phyloP scores from a whole-genome alignment of 495 filamentous ascomycete genomes.

The Rostrohypoxylon terebratum region DNA sequence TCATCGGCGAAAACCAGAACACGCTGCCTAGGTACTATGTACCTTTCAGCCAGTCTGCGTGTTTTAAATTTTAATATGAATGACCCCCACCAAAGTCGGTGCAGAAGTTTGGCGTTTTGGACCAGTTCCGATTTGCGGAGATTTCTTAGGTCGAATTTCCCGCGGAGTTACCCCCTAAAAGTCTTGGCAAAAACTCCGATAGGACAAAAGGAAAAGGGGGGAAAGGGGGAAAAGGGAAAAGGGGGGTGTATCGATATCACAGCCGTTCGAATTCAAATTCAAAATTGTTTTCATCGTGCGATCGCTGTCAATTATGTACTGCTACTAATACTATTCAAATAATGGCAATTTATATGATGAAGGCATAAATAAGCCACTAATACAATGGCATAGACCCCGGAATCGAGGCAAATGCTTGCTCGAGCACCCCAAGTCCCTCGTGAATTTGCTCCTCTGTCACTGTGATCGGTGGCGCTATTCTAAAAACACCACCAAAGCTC shows the following conservation, averaged over 20 bases:
- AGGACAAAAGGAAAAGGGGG: neutral
- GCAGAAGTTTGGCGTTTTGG: neutral
- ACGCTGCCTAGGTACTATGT: no score
- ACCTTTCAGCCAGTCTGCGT: no score
- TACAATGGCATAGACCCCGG: slow-evolving; percentile 12
- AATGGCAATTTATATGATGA: neutral
- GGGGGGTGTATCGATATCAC: neutral
- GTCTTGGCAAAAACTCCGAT: neutral
- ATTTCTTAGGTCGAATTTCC: slow-evolving; percentile 1
- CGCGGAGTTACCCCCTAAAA: neutral
- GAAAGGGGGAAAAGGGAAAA: neutral
- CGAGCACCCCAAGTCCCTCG: slow-evolving; percentile 60
- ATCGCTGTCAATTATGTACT: neutral
- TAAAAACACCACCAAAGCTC: slow-evolving; percentile 66
- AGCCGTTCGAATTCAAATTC: no score
- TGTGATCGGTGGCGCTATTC: slow-evolving; percentile 69
- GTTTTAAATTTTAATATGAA: no score
- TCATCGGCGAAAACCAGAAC: no score
- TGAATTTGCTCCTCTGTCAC: slow-evolving; percentile 63
- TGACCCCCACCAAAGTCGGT: no score
- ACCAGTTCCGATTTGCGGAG: slow-evolving; percentile 6
- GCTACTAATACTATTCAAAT: neutral
- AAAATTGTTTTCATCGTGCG: no score
- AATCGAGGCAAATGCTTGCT: slow-evolving; percentile 55
- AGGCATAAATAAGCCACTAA: neutral